Base-by-base conservation (phyloP, 108 stramenopile genomes). In the Pseudonitzschia delicatissima region DNA sequence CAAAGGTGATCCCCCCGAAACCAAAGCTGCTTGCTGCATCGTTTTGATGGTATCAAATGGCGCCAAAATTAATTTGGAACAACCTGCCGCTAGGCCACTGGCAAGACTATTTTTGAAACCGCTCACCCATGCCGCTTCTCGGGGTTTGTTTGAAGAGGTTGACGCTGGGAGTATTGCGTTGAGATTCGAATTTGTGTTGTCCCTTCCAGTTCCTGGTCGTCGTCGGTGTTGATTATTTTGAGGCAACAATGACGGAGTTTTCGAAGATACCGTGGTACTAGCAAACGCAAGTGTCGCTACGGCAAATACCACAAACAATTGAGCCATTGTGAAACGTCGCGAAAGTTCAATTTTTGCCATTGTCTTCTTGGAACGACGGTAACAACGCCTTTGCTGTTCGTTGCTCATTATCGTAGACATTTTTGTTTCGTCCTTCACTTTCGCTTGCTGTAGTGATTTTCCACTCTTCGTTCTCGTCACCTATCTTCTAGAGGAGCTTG, bases 21-120 rank as follows among this genome's bases (percentile, higher is more conserved):
- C 45, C 25, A 39, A 20, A 26, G 68, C 63, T 29, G 77, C 67
- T 71, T 96, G 95, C 60, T 96, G 97, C 28, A 98, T 71, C 0
- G 96, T 98, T 69, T 98, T 95, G 40, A 98, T 87, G 5, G 97
- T 93, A 65, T 96, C 95, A 53, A 98, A 90, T 11, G 97, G 97
- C 34, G 95, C 95, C 32, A 98, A 57, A 20, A 84, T 63, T 5
- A 90, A 67, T 70, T 96, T 96, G 28, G 87, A 90, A 45, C 89
- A 95, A 15, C 79, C 93, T 12, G 93, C 92, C 0, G 95, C 93
- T 57, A 95, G 49, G 17, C 87, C 92, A 45, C 89, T 91, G 15
- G 96, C 96, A 9, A 93, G 58, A 7, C 81, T 90, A 63, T 89
- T 95, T 69, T 95, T 96, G 42, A 93, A 64, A 6, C 94, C 94